Conservation (phyloP, 768 basidiomycete species). For the Tylopilus balloui region DNA sequence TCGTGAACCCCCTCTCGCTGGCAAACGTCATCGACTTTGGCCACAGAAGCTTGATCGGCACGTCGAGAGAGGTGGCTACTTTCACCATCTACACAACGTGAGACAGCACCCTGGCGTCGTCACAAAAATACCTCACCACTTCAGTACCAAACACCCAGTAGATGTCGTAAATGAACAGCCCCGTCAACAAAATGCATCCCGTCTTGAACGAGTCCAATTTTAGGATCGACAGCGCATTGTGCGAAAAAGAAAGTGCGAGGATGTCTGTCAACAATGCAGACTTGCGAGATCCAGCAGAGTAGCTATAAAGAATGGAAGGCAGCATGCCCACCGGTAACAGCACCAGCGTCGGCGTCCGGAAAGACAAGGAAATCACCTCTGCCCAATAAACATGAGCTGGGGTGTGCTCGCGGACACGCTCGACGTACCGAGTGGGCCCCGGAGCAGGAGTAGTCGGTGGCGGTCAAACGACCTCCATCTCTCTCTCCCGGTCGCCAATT, state of each 20-base stretch:
- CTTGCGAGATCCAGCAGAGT: conserved; percentile 41
- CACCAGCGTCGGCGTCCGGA: conserved; percentile 53
- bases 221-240: conserved; percentile 73
- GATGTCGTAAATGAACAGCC: conserved; percentile 89
- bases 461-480: conserved; percentile 58
- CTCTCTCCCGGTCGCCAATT: conserved; percentile 44
- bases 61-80: conserved; percentile 85
- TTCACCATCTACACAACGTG: conserved; percentile 69
- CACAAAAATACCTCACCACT: conserved; percentile 52
- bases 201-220: conserved; percentile 89
- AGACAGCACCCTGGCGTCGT: neutral
- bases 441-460: conserved; percentile 41
- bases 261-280: conserved; percentile 77
- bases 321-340: conserved; percentile 56
- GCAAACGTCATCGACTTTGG: conserved; percentile 59
- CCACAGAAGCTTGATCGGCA: conserved; percentile 91
- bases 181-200: conserved; percentile 74
- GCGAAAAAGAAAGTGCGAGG: conserved; percentile 70
- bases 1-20: conserved; percentile 60
- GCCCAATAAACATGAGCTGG: conserved; percentile 9
- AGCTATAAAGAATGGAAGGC: conserved; percentile 63
- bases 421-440: conserved; percentile 41
- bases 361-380: conserved; percentile 42
- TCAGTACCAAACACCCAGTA: conserved; percentile 92
- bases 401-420: conserved; percentile 1